Base-by-base conservation (phyloP, 2,329 filamentous ascomycete species). In the Aspergillus arachidicola region DNA sequence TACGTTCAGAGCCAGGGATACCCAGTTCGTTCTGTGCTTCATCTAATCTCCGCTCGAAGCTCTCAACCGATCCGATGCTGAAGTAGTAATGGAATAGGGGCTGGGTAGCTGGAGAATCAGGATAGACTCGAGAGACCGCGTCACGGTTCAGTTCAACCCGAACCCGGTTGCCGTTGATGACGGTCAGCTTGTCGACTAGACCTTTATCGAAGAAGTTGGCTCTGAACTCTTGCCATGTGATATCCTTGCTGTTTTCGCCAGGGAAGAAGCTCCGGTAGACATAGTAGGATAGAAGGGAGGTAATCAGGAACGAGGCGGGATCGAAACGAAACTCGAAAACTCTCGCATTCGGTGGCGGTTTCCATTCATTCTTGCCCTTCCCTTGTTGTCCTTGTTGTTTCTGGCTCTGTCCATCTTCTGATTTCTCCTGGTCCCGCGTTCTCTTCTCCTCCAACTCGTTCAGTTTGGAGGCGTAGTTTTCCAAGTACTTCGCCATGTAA, bases 151-250 rank as follows among this genome's bases (percentile, higher is more conserved):
- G 83, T 68, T 92, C 87, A 36, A 97, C 92, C 60, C 91, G 87
- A 53, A 98, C 95, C 65, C 87, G 87, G 71, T 87, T 89, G 67
- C 89, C 87, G 70, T 93, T 89, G 58, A 97, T 86, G 38, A 96
- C 89, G 21, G 89, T 89, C 69, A 99, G 85, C 82, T 94, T 97
- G 81, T 97, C 92, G 23, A 99, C 94, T 28, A 99, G 85, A 9
- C 95, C 95, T 83, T 96, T 97, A 80, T 97, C 93, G 64, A 99
- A 84, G 84, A 97, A 98, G 36, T 93, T 95, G 70, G 88, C 94
- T 66, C 92, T 86, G 81, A 99, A 92, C 80, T 99, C 95, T 80
- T 99, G 94, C 92, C 93, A 99, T 60, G 95, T 98, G 63, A 99
- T 97, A 75, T 99, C 94, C 73, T 88, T 84, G 60, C 82, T 84